Percentiles rank a stretch among this genome's conserved stretches.
Evolutionary conservation across 2,329 filamentous ascomycete species (phyloP).

Genomic region (Pseudocercospora vitis): DNA sequence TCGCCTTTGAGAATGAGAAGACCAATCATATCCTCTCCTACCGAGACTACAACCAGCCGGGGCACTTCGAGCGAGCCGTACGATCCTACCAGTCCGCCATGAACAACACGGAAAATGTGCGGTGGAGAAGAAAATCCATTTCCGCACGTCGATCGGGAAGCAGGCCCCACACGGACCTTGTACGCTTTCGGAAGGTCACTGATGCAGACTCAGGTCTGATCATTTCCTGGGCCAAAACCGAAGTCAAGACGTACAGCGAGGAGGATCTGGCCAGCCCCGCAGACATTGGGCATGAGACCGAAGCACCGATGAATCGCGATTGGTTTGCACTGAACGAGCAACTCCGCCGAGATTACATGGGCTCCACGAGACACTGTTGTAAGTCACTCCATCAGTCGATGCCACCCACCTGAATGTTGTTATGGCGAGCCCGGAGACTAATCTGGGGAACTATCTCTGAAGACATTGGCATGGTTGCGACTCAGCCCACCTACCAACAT

Average conservation of each 20-base stretch:
- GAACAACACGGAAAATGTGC: conserved; percentile 13
- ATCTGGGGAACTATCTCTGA: too few species aligned
- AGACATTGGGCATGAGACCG: conserved; percentile 34
- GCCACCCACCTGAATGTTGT: too few species aligned
- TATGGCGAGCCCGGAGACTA: neutral
- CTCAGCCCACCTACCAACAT: conserved; percentile 44
- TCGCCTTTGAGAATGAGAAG: conserved; percentile 37
- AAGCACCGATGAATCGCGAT: conserved; percentile 37
- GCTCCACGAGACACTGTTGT: conserved; percentile 34
- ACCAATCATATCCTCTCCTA: conserved; percentile 38
- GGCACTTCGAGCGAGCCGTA: conserved; percentile 32
- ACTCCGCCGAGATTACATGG: conserved; percentile 33
- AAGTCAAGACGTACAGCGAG: conserved; percentile 32
- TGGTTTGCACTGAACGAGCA: conserved; percentile 39
- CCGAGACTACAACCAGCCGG: conserved; percentile 31
- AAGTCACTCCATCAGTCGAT: conserved; percentile 18
- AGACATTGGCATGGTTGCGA: conserved; percentile 41
- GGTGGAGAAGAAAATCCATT: conserved; percentile 17
- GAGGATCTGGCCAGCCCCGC: conserved; percentile 32
- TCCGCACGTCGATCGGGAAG: conserved; percentile 11
- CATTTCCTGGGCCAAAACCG: conserved; percentile 37
- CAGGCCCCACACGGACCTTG: conserved; percentile 15
- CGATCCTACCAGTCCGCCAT: conserved; percentile 25
- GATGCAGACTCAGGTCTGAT: conserved; percentile 32
- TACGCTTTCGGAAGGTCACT: conserved; percentile 34